A percentile compares a stretch with the other conserved stretches of the same genome.
Conservation (phyloP, 345 rosid species). For the Cardamine occulta region DNA sequence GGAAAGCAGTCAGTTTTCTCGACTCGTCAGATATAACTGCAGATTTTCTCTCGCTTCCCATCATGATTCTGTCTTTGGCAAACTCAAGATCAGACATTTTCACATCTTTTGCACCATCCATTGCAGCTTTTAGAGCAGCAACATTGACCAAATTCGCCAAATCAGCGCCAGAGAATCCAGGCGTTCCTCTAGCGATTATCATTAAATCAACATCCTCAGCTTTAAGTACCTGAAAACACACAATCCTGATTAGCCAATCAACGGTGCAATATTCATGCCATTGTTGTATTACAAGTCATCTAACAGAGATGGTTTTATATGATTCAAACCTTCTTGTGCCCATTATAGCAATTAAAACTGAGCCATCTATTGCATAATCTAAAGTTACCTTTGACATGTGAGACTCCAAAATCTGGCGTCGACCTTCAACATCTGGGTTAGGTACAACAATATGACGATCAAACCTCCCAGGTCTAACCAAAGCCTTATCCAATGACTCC, state of each 20-base stretch:
- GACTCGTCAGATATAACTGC: slow-evolving; percentile 89
- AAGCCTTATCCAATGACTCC: slow-evolving; percentile 89
- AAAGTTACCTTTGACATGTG: slow-evolving; percentile 93
- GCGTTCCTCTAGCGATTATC: slow-evolving; percentile 96
- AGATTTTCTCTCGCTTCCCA: slow-evolving; percentile 98
- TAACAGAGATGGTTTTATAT: background rate
- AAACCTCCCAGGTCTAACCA: slow-evolving; percentile 97
- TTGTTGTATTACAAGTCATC: background rate
- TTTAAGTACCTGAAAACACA: slow-evolving; percentile 68
- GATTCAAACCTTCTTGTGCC: too few relatives aligned
- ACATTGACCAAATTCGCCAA: slow-evolving; percentile 84
- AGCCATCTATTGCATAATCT: slow-evolving; percentile 4
- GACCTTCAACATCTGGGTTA: slow-evolving; percentile 96
- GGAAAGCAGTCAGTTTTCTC: slow-evolving; percentile 78
- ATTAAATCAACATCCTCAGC: slow-evolving; percentile 91
- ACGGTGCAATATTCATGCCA: background rate
- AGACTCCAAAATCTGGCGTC: slow-evolving; percentile 91
- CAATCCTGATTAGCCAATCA: slow-evolving; percentile 11
- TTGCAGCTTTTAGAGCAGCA: slow-evolving; percentile 96
- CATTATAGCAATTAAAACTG: background rate
- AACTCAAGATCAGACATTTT: slow-evolving; percentile 88
- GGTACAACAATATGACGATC: slow-evolving; percentile 93
- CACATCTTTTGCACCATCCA: slow-evolving; percentile 93
- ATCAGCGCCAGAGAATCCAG: slow-evolving; percentile 98
- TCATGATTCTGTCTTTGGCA: slow-evolving; percentile 92